Percentiles rank a stretch among this genome's conserved stretches.
phyloP scores from a whole-genome alignment of 2,329 filamentous ascomycete genomes.

The Neodidymelliopsis sp. region DNA sequence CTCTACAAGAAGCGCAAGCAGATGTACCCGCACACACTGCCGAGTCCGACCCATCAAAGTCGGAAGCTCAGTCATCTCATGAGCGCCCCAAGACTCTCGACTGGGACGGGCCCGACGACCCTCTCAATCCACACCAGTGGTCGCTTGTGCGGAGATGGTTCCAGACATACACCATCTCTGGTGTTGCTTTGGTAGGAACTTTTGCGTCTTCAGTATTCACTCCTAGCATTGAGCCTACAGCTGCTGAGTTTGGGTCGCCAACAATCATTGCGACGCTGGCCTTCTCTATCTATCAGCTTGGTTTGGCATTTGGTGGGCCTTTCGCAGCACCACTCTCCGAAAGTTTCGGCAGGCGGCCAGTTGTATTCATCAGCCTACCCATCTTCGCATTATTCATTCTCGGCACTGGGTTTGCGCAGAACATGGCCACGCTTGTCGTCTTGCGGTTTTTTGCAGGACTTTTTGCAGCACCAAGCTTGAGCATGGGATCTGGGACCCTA shows the following conservation, averaged over 20 bases:
- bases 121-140: constrained; percentile 26
- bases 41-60: neutral
- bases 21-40: neutral
- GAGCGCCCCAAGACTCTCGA: constrained; percentile 14
- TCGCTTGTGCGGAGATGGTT: constrained; percentile 18
- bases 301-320: constrained; percentile 69
- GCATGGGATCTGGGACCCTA: constrained; percentile 50
- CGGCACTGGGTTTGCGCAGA: constrained; percentile 60
- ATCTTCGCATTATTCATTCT: constrained; percentile 64
- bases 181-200: constrained; percentile 17
- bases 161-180: constrained; percentile 20
- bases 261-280: constrained; percentile 27
- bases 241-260: constrained; percentile 27
- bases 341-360: constrained; percentile 71
- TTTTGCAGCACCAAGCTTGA: constrained; percentile 41
- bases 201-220: constrained; percentile 22
- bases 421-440: constrained; percentile 73
- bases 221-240: constrained; percentile 16
- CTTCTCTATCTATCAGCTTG: constrained; percentile 34
- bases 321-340: constrained; percentile 79
- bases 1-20: neutral
- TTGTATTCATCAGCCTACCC: constrained; percentile 72
- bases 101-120: constrained; percentile 19
- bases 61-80: neutral
- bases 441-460: constrained; percentile 62